Conservation (phyloP, 495 filamentous ascomycete genomes). For the Talaromyces ruber region DNA sequence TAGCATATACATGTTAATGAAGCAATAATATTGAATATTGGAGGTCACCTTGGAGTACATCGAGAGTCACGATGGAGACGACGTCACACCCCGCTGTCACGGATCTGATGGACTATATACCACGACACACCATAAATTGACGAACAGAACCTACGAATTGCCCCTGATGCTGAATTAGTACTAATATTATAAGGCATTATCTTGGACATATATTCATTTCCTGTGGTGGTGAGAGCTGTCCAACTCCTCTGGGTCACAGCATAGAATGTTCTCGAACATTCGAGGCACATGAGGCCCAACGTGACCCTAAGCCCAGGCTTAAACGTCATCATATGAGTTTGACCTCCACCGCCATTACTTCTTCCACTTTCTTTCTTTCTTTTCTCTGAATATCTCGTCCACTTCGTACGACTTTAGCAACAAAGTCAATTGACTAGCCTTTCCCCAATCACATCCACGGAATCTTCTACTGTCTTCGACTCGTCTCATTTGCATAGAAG, state of each 20-base stretch:
- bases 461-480: slow-evolving; percentile 38
- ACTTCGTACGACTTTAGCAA: background rate
- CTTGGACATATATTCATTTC: background rate
- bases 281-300: background rate
- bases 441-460: slow-evolving; percentile 8
- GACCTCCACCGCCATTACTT: background rate
- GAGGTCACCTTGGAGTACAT: background rate
- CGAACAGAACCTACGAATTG: background rate
- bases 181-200: no score
- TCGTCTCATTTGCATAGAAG: slow-evolving; percentile 6
- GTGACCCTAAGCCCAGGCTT: background rate
- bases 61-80: background rate
- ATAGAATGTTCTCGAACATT: slow-evolving; percentile 3
- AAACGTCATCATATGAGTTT: background rate
- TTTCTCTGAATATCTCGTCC: background rate
- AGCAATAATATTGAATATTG: background rate
- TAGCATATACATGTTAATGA: background rate
- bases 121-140: background rate
- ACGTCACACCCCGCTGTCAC: background rate
- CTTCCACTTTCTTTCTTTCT: background rate
- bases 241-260: background rate
- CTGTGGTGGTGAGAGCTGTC: background rate
- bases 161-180: no score
- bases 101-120: background rate
- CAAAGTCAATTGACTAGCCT: background rate